Percentiles rank a stretch among this genome's conserved stretches.
Conservation (phyloP, 1,139 yeast genomes). For the Meyerozyma smithsonii region DNA sequence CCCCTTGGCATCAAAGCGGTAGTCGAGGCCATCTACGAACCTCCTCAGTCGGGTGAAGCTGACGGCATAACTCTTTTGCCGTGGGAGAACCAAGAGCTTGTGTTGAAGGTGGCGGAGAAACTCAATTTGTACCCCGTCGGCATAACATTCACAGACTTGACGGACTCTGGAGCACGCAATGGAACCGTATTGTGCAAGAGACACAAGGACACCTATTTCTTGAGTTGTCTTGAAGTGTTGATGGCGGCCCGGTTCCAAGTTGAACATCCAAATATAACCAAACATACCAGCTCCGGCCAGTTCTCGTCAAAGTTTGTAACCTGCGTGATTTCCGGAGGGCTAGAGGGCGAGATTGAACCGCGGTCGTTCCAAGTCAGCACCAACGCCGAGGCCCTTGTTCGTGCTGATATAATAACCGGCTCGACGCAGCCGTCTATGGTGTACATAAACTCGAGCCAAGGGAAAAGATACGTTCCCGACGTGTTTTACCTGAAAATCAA, state of each 20-base stretch:
- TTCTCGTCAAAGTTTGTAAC: constrained; percentile 91
- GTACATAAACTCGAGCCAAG: constrained; percentile 68
- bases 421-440: constrained; percentile 90
- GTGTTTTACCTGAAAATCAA: constrained; percentile 80
- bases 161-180: constrained; percentile 80
- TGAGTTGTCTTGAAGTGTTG: constrained; percentile 79
- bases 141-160: constrained; percentile 80
- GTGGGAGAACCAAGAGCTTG: constrained; percentile 47
- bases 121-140: constrained; percentile 78
- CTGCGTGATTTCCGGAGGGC: constrained; percentile 86
- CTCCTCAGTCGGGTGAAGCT: constrained; percentile 80
- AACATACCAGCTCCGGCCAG: constrained; percentile 60
- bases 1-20: constrained; percentile 94
- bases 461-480: constrained; percentile 86
- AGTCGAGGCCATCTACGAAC: constrained; percentile 91
- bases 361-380: constrained; percentile 86
- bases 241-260: constrained; percentile 81
- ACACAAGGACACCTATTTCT: constrained; percentile 85
- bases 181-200: constrained; percentile 91
- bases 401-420: constrained; percentile 81
- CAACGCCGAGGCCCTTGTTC: constrained; percentile 81
- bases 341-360: constrained; percentile 83
- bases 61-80: constrained; percentile 74
- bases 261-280: constrained; percentile 58
- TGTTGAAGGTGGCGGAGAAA: constrained; percentile 51